Evolutionary conservation across 73 alveolate species (phyloP), one percentile per base, ranked within the genome.

Genomic region (Stentor roeselii): DNA sequence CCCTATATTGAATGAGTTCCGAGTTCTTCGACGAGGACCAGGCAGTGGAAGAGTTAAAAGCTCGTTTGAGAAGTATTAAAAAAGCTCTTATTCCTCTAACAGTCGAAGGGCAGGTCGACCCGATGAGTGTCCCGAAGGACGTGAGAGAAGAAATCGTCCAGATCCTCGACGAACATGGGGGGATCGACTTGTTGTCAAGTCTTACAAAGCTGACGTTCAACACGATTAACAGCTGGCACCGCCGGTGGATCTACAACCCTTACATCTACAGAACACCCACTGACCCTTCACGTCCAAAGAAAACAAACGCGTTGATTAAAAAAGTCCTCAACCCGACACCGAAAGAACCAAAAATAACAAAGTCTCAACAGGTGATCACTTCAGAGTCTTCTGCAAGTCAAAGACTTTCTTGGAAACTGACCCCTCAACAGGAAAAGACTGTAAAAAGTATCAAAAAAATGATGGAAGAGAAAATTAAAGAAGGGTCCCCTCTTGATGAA

Each of bases 111-210:
- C 15, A n/a, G 14, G 80, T 67, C 41, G 41, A 21, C 15, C n/a
- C 41, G 27, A 34, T n/a, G 27, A 40, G 42, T 0, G 80, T 67
- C 37, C 80, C 80, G 14, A 21, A 21, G n/a, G 41, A 67, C 3
- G 27, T 67, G 42, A 21, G 80, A n/a, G 80, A 67, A 67, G 80
- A 67, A 67, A 67, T 67, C 2, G 80, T 67, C 11, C n/a, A 67
- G 37, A 67, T 67, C 41, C 34, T 21, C 34, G 80, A 67, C 41
- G 80, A 67, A 40, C 80, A 67, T 67, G 80, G 80, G 27, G 80
- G 80, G 11, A 67, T 67, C 41, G 37, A 67, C 41, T 32, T 67
- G 11, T 40, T 67, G 1, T 21, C 80, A 15, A 21, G 34, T 21
- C 11, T 67, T 30, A 21, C 37, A 21, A 67, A 67, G 2, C 80